Evolutionary conservation across 2,329 filamentous ascomycete species (phyloP).

Genomic region (Cladosporium cucumerinum): DNA sequence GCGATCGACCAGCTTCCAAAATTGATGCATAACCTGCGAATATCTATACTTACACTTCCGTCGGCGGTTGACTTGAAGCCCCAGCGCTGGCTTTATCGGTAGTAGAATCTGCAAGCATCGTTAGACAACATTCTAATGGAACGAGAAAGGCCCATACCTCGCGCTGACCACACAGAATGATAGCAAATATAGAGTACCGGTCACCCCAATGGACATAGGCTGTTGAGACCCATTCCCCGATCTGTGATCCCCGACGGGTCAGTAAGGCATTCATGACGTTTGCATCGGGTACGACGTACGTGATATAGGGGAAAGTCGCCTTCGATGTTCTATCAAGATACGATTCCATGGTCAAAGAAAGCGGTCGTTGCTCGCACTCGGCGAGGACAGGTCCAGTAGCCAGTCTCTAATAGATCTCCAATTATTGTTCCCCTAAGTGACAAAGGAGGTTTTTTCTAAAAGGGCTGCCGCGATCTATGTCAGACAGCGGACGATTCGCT

Average conservation of each 20-base stretch:
- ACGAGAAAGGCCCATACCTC: background rate
- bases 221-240: conserved; percentile 2
- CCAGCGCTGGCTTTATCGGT: background rate
- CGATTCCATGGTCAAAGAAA: background rate
- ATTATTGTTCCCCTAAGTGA: background rate
- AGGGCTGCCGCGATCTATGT: background rate
- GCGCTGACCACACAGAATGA: conserved; percentile 2
- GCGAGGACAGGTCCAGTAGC: background rate
- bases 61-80: background rate
- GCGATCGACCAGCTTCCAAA: background rate
- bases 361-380: background rate
- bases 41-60: background rate
- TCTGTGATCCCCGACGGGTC: background rate
- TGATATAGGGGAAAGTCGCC: background rate
- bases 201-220: conserved; percentile 3
- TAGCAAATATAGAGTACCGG: background rate
- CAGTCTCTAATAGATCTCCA: background rate
- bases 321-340: background rate
- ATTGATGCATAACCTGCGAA: background rate
- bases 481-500: background rate
- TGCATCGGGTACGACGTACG: background rate
- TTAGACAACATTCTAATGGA: background rate
- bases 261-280: no score
- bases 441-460: background rate
- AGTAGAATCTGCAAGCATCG: background rate